Conservation (phyloP, 139 green algal genomes). For the Bryopsis sp. region DNA sequence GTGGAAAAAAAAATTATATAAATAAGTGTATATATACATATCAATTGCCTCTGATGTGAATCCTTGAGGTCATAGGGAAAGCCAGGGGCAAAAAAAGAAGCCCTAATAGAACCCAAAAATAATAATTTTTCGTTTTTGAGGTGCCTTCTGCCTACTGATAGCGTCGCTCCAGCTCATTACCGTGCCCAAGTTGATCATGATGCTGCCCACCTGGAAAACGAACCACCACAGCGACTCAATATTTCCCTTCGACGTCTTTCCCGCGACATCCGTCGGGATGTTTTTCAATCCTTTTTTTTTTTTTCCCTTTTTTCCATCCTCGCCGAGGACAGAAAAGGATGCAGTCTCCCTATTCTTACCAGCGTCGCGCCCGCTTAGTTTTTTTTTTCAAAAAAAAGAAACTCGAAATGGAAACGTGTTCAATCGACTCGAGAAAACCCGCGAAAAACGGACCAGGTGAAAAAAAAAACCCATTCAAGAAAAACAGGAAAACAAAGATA, state of each 20-base stretch:
- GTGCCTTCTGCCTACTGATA: background rate
- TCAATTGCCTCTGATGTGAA: too few species aligned
- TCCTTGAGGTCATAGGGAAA: background rate
- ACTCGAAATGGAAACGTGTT: background rate
- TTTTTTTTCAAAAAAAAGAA: background rate
- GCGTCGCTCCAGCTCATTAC: conserved; percentile 21
- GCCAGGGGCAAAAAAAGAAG: too few species aligned
- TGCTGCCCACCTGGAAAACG: conserved; percentile 45
- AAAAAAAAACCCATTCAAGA: too few species aligned
- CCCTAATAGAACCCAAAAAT: too few species aligned
- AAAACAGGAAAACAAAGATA: background rate
- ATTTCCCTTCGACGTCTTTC: background rate
- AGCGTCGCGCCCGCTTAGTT: too few species aligned
- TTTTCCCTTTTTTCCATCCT: too few species aligned
- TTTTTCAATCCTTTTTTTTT: background rate
- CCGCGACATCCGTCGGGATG: background rate
- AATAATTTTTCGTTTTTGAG: too few species aligned
- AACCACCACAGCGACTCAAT: background rate
- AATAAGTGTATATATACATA: too few species aligned
- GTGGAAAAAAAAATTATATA: too few species aligned
- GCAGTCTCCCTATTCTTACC: too few species aligned
- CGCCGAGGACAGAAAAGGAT: too few species aligned
- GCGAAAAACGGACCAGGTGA: background rate
- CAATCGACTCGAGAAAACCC: background rate
- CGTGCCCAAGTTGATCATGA: conserved; percentile 68